Evolutionary conservation across 768 basidiomycete genomes (phyloP), one percentile per base, ranked within the genome.

Genomic region (Suillus decipiens): DNA sequence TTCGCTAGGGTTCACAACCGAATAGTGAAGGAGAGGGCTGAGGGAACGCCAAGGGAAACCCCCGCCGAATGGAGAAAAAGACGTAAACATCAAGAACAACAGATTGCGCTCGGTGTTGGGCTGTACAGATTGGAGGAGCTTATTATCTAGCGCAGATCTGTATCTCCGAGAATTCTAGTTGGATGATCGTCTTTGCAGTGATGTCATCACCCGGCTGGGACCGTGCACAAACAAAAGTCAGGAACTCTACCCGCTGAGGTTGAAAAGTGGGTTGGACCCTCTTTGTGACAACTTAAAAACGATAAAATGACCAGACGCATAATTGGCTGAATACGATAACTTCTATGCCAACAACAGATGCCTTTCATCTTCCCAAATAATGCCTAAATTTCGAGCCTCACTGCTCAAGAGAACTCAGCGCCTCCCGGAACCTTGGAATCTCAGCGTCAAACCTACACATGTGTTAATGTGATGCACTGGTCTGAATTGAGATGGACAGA

Each of bases 121-220:
- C 51, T 53, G 33, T 53, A 53, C 19, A 53, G 85, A 73, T 70
- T 93, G 64, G 91, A 93, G 67, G 88, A 91, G 68, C 77, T 93
- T 66, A 76, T 82, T 39, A 72, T 90, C 63, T 89, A 77, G 63
- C 50, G 54, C 10, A 50, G 34, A 15, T 10, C 57, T 48, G 31
- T 60, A 19, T 53, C 39, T 24, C 37, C 24, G 4, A 39, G 9
- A 24, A n/a, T 34, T 33, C 33, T 34, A 19, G 51, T 34, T 39
- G 19, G 33, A 19, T 19, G 5, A 19, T 31, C 33, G 8, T 12
- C n/a, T 3, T 28, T 57, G 39, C 39, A 15, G 17, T 15, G 12
- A 15, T 28, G 28, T 28, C 28, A 28, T 15, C 14, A 3, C 28
- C 14, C n/a, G n/a, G n/a, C n/a, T n/a, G n/a, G n/a, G n/a, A n/a